These are phyloP conservation scores for Salicornia ramosissima DNA, from an alignment of 148 eudicot genomes.

Conservation along the genomic window DNA sequence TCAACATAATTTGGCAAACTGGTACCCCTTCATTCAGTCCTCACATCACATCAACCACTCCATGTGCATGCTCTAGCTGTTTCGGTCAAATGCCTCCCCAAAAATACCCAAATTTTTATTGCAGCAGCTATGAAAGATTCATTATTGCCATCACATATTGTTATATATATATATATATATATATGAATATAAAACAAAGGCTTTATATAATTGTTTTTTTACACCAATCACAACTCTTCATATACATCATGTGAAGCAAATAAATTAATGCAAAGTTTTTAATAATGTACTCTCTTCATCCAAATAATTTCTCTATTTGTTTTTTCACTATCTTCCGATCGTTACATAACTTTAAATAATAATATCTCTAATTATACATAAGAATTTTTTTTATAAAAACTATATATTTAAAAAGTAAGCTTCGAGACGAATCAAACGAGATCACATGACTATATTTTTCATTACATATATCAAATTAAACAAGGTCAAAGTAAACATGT, in stretches of 20 bases:
- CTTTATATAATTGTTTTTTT: neutral
- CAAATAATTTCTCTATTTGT: too few relatives aligned
- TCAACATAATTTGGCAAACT: conserved; percentile 6
- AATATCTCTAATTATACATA: too few relatives aligned
- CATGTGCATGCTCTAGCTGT: conserved; percentile 56
- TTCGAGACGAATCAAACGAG: too few relatives aligned
- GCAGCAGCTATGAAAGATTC: conserved; percentile 19
- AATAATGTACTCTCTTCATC: too few relatives aligned
- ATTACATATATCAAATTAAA: too few relatives aligned
- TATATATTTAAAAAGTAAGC: too few relatives aligned
- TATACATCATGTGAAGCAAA: conserved; percentile 21
- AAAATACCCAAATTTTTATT: conserved; percentile 12
- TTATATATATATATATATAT: neutral
- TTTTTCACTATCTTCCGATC: too few relatives aligned
- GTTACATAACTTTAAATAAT: too few relatives aligned
- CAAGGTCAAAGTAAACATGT: too few relatives aligned
- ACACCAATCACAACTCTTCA: conserved; percentile 25
- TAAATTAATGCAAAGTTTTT: neutral
- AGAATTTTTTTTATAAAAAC: too few relatives aligned
- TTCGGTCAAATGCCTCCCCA: conserved; percentile 40
- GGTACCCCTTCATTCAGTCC: neutral
- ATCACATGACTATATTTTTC: too few relatives aligned
- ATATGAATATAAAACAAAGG: too few relatives aligned
- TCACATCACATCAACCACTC: conserved; percentile 22
- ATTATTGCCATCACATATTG: conserved; percentile 7